Evolutionary conservation across 176 grass and related monocot species (phyloP).

Genomic region (Oryza meridionalis): DNA sequence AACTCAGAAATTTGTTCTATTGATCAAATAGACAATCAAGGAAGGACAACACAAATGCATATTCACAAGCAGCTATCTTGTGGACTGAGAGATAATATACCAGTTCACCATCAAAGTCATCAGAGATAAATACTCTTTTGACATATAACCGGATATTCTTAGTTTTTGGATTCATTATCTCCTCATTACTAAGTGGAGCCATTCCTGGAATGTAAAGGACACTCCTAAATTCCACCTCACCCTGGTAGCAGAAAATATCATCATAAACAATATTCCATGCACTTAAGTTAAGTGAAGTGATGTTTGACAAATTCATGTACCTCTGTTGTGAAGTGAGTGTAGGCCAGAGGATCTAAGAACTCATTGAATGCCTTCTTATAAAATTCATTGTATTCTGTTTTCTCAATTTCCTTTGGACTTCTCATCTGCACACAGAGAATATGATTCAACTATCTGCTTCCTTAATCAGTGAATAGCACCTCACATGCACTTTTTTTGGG

Average conservation of each 20-base stretch:
- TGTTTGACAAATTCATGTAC: constrained; percentile 39
- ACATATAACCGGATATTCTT: constrained; percentile 85
- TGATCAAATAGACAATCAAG: constrained; percentile 13
- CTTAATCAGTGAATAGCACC: not conserved
- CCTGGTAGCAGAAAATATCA: constrained; percentile 50
- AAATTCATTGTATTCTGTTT: constrained; percentile 78
- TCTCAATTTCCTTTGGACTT: constrained; percentile 70
- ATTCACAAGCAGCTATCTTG: not conserved
- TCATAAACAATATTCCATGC: constrained; percentile 10
- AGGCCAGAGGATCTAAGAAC: constrained; percentile 76
- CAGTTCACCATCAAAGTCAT: constrained; percentile 89
- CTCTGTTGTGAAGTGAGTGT: constrained; percentile 80
- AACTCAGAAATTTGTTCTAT: constrained; percentile 22
- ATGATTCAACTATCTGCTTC: constrained; percentile 23
- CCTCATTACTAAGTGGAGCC: constrained; percentile 81
- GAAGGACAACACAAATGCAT: not conserved
- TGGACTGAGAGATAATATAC: constrained; percentile 17
- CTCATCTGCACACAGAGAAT: constrained; percentile 58
- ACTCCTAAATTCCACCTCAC: constrained; percentile 86
- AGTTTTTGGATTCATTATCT: constrained; percentile 81
- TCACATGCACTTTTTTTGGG: not conserved
- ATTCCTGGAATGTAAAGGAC: constrained; percentile 84
- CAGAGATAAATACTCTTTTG: constrained; percentile 85
- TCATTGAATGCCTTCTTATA: constrained; percentile 97
- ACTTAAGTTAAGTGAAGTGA: not conserved